These are phyloP conservation scores for Neonectria coccinea DNA, from an alignment of 2,329 filamentous ascomycete genomes.

Conservation along the genomic window DNA sequence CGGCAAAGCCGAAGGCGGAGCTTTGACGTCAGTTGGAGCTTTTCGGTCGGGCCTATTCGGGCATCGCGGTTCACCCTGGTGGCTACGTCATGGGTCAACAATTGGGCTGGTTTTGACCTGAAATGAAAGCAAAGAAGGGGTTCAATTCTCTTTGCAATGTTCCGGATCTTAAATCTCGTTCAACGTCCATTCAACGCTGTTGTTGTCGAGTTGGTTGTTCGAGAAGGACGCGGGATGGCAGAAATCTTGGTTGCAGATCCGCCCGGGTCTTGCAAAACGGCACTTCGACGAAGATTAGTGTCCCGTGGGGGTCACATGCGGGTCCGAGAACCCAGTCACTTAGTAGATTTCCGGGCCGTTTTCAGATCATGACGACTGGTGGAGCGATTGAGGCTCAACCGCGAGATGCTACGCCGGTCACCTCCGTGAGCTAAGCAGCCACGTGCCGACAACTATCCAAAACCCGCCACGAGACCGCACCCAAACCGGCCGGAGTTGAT, in stretches of 20 bases:
- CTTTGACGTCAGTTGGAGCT: conserved; percentile 28
- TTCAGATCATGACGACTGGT: conserved; percentile 18
- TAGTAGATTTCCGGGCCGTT: conserved; percentile 10
- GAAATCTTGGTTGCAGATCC: conserved; percentile 1
- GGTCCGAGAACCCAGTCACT: conserved; percentile 11
- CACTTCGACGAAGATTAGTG: conserved; percentile 17
- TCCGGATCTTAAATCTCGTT: neutral
- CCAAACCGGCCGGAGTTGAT: neutral
- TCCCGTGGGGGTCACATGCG: conserved; percentile 16
- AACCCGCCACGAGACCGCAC: neutral
- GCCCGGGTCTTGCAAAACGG: neutral
- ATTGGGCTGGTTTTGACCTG: neutral
- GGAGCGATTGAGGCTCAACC: conserved; percentile 27
- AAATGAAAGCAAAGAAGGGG: neutral
- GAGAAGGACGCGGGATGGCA: neutral
- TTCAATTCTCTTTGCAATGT: neutral
- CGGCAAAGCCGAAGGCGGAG: conserved; percentile 28
- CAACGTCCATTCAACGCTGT: neutral
- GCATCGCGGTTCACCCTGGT: conserved; percentile 4
- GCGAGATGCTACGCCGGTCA: neutral
- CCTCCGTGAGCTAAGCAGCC: neutral
- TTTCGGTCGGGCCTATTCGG: conserved; percentile 27
- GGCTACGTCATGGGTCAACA: conserved; percentile 16
- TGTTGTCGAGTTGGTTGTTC: neutral
- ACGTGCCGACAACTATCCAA: neutral